Base-by-base conservation (phyloP, 2,329 filamentous ascomycete species). In the Neofusicoccum umdonicola region DNA sequence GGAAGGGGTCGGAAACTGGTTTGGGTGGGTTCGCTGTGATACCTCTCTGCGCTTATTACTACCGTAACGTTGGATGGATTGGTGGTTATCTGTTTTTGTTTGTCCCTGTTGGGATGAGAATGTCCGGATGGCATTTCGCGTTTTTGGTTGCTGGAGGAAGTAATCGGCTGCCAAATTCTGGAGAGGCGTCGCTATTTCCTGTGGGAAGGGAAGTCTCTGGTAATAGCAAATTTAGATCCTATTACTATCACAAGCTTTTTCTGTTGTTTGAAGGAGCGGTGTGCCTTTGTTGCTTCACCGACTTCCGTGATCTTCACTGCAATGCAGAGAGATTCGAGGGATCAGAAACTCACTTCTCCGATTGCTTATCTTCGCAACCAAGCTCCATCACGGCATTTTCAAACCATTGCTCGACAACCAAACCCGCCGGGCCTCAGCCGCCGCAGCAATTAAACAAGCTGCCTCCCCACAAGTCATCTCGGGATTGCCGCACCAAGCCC, bases 31-130 rank as follows among this genome's bases (percentile, higher is more conserved):
- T 44, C 12, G 56, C 31, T 60, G 56, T 48, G 56, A 60, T 60
- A 60, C 56, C 56, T 60, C 56, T 60, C 56, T 60, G 56, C 56
- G 56, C 27, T 60, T 34, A 31, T 60, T 22, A 9, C 31, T 35
- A 34, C 31, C 15, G 5, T 31, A 31, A n/a, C 22, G 1, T 44
- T 41, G 15, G 39, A n/a, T 34, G 19, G 54, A 6, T 58, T 58
- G 54, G 54, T 34, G 41, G 39, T 27, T 31, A 31, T 57, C 19
- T 44, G 19, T 17, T 13, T 45, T 45, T 58, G 7, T 44, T 44
- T 44, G 13, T 17, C n/a, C 15, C 42, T n/a, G 42, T 17, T 17
- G 13, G 27, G 31, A 45, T 19, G 22, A 13, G n/a, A 44, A 35
- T 58, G 54, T 58, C 41, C 45, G n/a, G n/a, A 27, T 37, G 56